phyloP scores from a whole-genome alignment of 352 stramenopile genomes.

The Pythium dissimile region DNA sequence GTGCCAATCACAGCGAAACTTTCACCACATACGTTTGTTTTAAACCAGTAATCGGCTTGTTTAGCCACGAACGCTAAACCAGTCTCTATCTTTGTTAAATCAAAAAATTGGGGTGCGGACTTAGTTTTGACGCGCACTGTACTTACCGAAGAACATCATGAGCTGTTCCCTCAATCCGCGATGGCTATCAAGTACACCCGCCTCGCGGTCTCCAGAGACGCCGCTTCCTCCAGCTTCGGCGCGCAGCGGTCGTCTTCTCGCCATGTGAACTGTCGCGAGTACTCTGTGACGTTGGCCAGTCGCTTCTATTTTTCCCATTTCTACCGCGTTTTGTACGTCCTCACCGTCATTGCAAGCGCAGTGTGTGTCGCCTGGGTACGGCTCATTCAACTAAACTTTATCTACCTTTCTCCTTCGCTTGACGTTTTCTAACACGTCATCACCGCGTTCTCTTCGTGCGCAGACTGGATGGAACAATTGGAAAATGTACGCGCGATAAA shows the following conservation, averaged over 20 bases:
- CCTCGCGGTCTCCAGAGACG: constrained; percentile 7
- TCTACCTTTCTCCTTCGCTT: constrained; percentile 3
- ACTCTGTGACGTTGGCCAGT: constrained; percentile 67
- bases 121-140: no score
- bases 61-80: no score
- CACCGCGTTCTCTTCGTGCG: neutral
- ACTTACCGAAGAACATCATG: no score
- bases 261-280: constrained; percentile 58
- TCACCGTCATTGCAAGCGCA: constrained; percentile 71
- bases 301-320: constrained; percentile 82
- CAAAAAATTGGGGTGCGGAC: no score
- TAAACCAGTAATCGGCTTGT: no score
- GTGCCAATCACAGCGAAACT: no score
- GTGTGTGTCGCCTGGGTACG: constrained; percentile 72
- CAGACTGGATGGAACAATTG: constrained; percentile 73
- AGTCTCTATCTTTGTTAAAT: no score
- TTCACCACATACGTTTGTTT: no score
- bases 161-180: neutral
- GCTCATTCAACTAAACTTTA: neutral
- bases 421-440: neutral
- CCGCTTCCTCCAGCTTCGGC: neutral
- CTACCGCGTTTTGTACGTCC: constrained; percentile 75
- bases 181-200: constrained; percentile 21
- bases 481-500: constrained; percentile 51
- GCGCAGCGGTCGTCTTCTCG: constrained; percentile 16